Evolutionary conservation across 2,329 filamentous ascomycete genomes (phyloP).

Genomic region (Leptoxyphium fumago): DNA sequence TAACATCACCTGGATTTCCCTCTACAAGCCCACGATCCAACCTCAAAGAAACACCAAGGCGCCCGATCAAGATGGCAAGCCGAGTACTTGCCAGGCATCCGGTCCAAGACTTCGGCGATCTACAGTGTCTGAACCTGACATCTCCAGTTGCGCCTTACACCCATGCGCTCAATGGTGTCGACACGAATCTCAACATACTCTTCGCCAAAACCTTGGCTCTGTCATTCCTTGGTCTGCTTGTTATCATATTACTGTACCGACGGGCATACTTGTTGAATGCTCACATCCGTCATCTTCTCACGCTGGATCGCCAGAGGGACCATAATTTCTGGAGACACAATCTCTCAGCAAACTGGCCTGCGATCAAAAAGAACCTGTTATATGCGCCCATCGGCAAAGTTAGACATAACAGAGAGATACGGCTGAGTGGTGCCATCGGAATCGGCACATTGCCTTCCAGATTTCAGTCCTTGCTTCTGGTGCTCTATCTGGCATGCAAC

Average conservation of each 20-base stretch:
- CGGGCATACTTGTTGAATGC: slow-evolving; percentile 27
- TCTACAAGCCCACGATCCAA: no score
- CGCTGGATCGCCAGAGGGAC: slow-evolving; percentile 25
- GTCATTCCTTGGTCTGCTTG: slow-evolving; percentile 22
- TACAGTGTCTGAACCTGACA: slow-evolving; percentile 1
- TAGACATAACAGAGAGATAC: slow-evolving; percentile 62
- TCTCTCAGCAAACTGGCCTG: slow-evolving; percentile 35
- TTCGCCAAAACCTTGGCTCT: slow-evolving; percentile 29
- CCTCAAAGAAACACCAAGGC: no score
- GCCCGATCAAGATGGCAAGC: no score
- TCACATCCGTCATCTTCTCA: slow-evolving; percentile 31
- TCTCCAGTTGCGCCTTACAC: slow-evolving; percentile 8
- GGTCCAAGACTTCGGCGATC: slow-evolving; percentile 2
- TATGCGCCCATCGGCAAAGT: slow-evolving; percentile 60
- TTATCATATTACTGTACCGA: slow-evolving; percentile 26
- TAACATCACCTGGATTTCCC: no score
- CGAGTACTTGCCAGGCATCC: no score
- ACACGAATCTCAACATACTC: slow-evolving; percentile 32
- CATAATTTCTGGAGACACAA: slow-evolving; percentile 34
- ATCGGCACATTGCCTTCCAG: slow-evolving; percentile 68
- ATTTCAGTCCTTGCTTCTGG: slow-evolving; percentile 56
- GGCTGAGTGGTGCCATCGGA: slow-evolving; percentile 51
- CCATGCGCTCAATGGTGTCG: slow-evolving; percentile 32
- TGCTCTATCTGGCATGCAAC: slow-evolving; percentile 56
- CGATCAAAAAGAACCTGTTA: slow-evolving; percentile 47